These are phyloP conservation scores for Starmerella bacillaris DNA, from an alignment of 805 yeast species.

Conservation along the genomic window DNA sequence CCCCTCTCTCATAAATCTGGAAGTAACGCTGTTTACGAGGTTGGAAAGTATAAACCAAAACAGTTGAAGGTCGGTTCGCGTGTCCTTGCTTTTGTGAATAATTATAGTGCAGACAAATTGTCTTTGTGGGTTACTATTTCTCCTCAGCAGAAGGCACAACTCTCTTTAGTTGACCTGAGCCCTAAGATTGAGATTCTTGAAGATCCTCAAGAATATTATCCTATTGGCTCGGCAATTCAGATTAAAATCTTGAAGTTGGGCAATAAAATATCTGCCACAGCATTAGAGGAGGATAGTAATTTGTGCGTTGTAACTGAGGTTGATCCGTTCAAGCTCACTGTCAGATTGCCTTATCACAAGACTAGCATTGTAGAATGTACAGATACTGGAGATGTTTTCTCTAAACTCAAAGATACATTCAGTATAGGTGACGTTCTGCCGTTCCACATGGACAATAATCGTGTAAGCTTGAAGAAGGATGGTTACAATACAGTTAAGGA, in stretches of 20 bases:
- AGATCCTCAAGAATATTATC: slow-evolving; percentile 39
- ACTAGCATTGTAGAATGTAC: slow-evolving; percentile 52
- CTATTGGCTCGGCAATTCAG: slow-evolving; percentile 53
- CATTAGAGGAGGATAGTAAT: slow-evolving; percentile 31
- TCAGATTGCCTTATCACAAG: slow-evolving; percentile 47
- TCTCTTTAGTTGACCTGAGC: slow-evolving; percentile 46
- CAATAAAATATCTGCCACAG: slow-evolving; percentile 13
- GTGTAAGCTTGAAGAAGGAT: slow-evolving; percentile 41
- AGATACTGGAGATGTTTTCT: slow-evolving; percentile 58
- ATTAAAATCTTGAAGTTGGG: slow-evolving; percentile 40
- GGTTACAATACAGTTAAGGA: slow-evolving; percentile 3
- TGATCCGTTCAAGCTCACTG: slow-evolving; percentile 41
- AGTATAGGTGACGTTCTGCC: slow-evolving; percentile 31
- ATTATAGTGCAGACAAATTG: slow-evolving; percentile 32
- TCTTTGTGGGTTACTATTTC: slow-evolving; percentile 51
- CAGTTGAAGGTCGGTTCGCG: slow-evolving; percentile 32
- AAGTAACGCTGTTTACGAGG: slow-evolving; percentile 43
- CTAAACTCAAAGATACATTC: slow-evolving; percentile 21
- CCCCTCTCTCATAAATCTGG: slow-evolving; percentile 45
- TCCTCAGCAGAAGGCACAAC: slow-evolving; percentile 48
- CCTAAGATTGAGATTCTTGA: slow-evolving; percentile 32
- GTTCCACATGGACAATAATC: slow-evolving; percentile 2
- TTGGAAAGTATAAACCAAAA: slow-evolving; percentile 30
- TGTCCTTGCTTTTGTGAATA: slow-evolving; percentile 46
- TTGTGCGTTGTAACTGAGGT: slow-evolving; percentile 42